Base-by-base conservation (phyloP, 1,284 basidiomycete genomes). In the Agroathelia rolfsii region DNA sequence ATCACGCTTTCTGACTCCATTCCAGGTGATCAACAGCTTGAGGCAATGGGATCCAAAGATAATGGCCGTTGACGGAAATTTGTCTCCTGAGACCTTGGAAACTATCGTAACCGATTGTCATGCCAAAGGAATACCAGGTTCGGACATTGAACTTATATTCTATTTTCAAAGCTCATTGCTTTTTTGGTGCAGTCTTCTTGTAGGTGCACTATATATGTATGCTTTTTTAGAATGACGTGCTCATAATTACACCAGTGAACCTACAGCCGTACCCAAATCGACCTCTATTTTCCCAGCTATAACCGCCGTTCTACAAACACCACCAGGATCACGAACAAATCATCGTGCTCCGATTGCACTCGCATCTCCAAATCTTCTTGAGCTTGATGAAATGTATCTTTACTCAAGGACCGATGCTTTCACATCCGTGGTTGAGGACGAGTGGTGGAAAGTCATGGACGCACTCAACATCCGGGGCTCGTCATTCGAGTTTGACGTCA, bases 201-300 rank as follows among this genome's bases (percentile, higher is more conserved):
- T 80, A 49, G 44, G 74, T 58, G 7, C 25, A 14, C 32, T 12
- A 39, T 35, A 17, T 17, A 16, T 28, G 30, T 36, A 25, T 36
- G 32, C 14, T 34, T 10, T 19, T 28, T 16, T 15, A 12, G 14
- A 6, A 30, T 38, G 10, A 26, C 28, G 23, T 16, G 34, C 15
- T 30, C 22, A 41, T 38, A 7, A 45, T 30, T 34, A 37, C 47
- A 31, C 26, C 40, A 81, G 78, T 46, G 79, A 97, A 56, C 92
- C 93, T 1, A 97, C 93, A 0, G 94, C 90, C 0, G 66, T 83
- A 7, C 58, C 69, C 19, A 97, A 96, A 58, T 79, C 84, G 3
- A 61, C 64, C 2, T 62, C 67, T 2, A 72, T 96, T 28, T 50
- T 93, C 6, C 68, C 76, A 0, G 76, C 82, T 1, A 58, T 93